Evolutionary conservation across 1,284 basidiomycete genomes (phyloP).

Genomic region (Papiliotrema nemorosa): DNA sequence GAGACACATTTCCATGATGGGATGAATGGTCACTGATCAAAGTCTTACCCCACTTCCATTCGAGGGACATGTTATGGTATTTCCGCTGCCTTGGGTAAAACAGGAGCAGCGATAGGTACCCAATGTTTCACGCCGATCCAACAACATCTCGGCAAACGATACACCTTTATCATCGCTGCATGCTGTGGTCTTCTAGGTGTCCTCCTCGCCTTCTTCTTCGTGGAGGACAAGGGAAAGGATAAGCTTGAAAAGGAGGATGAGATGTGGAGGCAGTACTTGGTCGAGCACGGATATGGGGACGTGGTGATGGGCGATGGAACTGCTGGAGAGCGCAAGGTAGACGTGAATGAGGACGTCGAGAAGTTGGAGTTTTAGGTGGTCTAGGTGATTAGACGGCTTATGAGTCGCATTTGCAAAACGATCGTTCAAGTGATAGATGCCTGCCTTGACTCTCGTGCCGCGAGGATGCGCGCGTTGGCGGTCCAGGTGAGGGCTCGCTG

Average conservation of each 20-base stretch:
- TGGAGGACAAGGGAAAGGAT: slow-evolving; percentile 46
- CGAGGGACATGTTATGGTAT: slow-evolving; percentile 68
- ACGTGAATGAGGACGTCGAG: slow-evolving; percentile 12
- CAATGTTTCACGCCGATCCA: slow-evolving; percentile 75
- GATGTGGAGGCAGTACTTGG: slow-evolving; percentile 42
- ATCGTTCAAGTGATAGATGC: too few relatives aligned
- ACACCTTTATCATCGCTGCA: slow-evolving; percentile 40
- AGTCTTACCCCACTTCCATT: slow-evolving; percentile 63
- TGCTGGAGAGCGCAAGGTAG: slow-evolving; percentile 12
- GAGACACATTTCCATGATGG: neutral
- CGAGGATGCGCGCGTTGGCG: too few relatives aligned
- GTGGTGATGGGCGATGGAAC: slow-evolving; percentile 44
- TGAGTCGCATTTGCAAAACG: too few relatives aligned
- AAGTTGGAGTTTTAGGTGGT: neutral
- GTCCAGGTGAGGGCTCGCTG: too few relatives aligned
- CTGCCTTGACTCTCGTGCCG: too few relatives aligned
- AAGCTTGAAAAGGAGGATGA: slow-evolving; percentile 46
- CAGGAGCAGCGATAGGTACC: slow-evolving; percentile 70
- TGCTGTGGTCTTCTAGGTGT: slow-evolving; percentile 41
- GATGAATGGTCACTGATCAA: neutral
- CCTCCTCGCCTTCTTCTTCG: slow-evolving; percentile 41
- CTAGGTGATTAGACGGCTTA: too few relatives aligned
- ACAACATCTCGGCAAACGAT: slow-evolving; percentile 33
- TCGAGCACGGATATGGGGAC: slow-evolving; percentile 40
- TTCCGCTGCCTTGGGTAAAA: slow-evolving; percentile 64